phyloP scores from a whole-genome alignment of 129 eudicot genomes.

The Flaveria bidentis region DNA sequence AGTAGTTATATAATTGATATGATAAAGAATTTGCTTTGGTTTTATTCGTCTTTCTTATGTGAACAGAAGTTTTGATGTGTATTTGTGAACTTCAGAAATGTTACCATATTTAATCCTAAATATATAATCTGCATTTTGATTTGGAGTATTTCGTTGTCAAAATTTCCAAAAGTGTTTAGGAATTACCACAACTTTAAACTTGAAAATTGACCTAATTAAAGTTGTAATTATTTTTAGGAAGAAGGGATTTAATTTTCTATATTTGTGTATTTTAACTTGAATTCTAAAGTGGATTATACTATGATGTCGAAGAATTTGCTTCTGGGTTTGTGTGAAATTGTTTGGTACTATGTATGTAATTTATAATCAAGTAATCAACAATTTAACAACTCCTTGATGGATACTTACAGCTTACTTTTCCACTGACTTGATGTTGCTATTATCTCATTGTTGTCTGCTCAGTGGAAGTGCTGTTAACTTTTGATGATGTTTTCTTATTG shows the following conservation, averaged over 20 bases:
- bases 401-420: slow-evolving; percentile 10
- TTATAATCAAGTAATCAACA: slow-evolving; percentile 17
- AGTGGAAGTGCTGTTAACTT: slow-evolving; percentile 16
- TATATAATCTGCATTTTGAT: neutral
- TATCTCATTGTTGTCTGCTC: slow-evolving; percentile 19
- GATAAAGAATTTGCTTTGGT: slow-evolving; percentile 1
- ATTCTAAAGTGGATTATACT: slow-evolving; percentile 8
- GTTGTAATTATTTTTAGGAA: neutral
- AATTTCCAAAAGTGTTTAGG: slow-evolving; percentile 14
- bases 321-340: slow-evolving; percentile 15
- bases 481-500: slow-evolving; percentile 1
- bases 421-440: slow-evolving; percentile 22
- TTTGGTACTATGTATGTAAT: slow-evolving; percentile 12
- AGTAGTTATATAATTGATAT: slow-evolving; percentile 1
- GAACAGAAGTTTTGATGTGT: slow-evolving; percentile 5
- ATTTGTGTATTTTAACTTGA: neutral
- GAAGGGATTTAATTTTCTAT: neutral
- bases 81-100: slow-evolving; percentile 1
- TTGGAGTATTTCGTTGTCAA: neutral
- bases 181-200: slow-evolving; percentile 1
- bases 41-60: neutral
- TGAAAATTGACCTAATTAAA: slow-evolving; percentile 24
- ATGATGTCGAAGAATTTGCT: slow-evolving; percentile 5
- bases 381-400: slow-evolving; percentile 18
- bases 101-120: slow-evolving; percentile 8